Conservation (phyloP, 371 early-diverging fungal genomes). For the Cokeromyces recurvatus region DNA sequence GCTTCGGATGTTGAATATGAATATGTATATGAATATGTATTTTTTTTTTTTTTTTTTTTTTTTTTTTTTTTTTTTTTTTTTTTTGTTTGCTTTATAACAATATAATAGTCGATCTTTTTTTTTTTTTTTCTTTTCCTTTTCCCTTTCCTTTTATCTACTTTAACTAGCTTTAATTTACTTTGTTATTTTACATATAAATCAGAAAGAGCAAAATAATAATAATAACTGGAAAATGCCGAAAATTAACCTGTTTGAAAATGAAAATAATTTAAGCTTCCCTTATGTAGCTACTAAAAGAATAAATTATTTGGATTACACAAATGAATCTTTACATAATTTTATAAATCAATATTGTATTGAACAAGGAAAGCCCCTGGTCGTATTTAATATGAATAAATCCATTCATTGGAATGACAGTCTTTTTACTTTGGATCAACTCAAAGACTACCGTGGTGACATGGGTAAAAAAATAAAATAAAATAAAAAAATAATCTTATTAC, state of each 20-base stretch:
- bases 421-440: slow-evolving; percentile 30
- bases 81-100: too few relatives aligned
- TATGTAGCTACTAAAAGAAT: slow-evolving; percentile 8
- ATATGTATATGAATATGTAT: too few relatives aligned
- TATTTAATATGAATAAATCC: slow-evolving; percentile 35
- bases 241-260: neutral
- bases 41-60: too few relatives aligned
- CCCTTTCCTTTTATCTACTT: too few relatives aligned
- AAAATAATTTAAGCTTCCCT: neutral
- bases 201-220: too few relatives aligned
- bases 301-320: slow-evolving; percentile 2
- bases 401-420: slow-evolving; percentile 23
- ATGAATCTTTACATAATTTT: slow-evolving; percentile 5
- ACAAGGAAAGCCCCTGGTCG: slow-evolving; percentile 39
- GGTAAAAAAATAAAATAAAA: slow-evolving; percentile 14
- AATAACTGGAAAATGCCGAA: too few relatives aligned
- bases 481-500: neutral
- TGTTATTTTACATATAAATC: too few relatives aligned
- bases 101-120: too few relatives aligned
- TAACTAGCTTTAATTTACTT: too few relatives aligned
- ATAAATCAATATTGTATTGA: slow-evolving; percentile 29
- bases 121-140: too few relatives aligned
- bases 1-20: too few relatives aligned
- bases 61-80: too few relatives aligned
- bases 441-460: slow-evolving; percentile 14